Evolutionary conservation across 345 rosid genomes (phyloP), one percentile per base, ranked within the genome.

Genomic region (Citrus reticulata): DNA sequence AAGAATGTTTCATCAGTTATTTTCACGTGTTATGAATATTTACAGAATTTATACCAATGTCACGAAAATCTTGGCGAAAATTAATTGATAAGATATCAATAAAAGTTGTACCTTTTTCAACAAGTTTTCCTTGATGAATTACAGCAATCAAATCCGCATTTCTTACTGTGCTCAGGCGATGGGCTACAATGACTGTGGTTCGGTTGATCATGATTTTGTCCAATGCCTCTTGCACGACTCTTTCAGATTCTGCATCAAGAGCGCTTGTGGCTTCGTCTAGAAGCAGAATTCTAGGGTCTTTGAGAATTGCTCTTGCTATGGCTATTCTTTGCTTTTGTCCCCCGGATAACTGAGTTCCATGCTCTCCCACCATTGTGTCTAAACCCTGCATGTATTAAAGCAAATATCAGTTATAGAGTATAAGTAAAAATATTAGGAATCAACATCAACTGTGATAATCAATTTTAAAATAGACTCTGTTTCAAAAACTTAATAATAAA

Each of bases 41-140:
- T 30, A 13, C 32, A 39, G 24, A 5, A 51, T 49, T 51, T 29
- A 24, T 66, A 37, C 35, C 22, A 14, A 7, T 22, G 24, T 49
- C 13, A 5, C 8, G 77, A 19, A 62, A 42, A 29, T 39, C 27
- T 27, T 63, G 25, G 42, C 3, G 60, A 29, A 20, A 61, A 29
- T 46, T 30, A 63, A 46, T 25, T 29, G 42, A 61, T 11, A 62
- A 30, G 22, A 35, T 16, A 30, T 32, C n/a, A 32, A 65, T 70
- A 34, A 3, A 65, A 65, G 19, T 11, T 34, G 16, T 78, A 88
- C 91, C 91, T 83, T 81, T 88, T 76, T 88, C 91, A 19, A 83
- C 82, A 30, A 83, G 63, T 55, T 83, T 86, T 62, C 89, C 91
- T 2, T 11, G 57, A 51, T 65, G n/a, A 65, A 65, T 65, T 70